These are phyloP conservation scores for Russula earlei DNA, from an alignment of 768 basidiomycete species.

Conservation along the genomic window DNA sequence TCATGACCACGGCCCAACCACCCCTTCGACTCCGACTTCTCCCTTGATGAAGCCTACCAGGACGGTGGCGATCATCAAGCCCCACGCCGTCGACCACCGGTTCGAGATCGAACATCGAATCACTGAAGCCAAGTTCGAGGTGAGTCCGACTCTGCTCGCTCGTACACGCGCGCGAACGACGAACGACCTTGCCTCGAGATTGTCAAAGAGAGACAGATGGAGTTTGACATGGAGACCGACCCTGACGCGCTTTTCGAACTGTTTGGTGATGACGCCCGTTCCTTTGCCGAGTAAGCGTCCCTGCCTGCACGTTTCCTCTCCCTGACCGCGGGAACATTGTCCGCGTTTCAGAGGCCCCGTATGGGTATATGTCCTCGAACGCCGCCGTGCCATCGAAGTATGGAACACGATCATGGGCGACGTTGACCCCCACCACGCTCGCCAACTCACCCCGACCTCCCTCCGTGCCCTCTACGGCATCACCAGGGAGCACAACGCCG, in stretches of 20 bases:
- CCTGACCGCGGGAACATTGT: background rate
- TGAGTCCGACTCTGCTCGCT: constrained; percentile 26
- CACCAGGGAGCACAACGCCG: constrained; percentile 44
- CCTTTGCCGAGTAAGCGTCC: constrained; percentile 55
- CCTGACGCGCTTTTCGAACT: constrained; percentile 71
- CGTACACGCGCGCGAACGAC: background rate
- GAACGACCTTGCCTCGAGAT: constrained; percentile 39
- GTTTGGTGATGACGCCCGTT: constrained; percentile 68
- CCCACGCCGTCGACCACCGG: constrained; percentile 59
- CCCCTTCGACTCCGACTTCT: constrained; percentile 10
- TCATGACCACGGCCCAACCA: background rate
- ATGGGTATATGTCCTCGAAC: constrained; percentile 88
- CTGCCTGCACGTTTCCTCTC: background rate
- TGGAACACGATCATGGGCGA: constrained; percentile 71
- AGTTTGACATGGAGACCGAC: constrained; percentile 76
- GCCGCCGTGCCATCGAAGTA: constrained; percentile 71
- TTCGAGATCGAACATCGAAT: constrained; percentile 77
- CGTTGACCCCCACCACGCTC: constrained; percentile 48
- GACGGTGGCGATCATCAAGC: constrained; percentile 80
- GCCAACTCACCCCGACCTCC: constrained; percentile 48
- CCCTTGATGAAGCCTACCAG: constrained; percentile 30
- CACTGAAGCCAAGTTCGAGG: constrained; percentile 76
- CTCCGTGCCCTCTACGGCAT: constrained; percentile 62
- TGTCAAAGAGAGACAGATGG: constrained; percentile 83
- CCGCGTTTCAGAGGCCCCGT: constrained; percentile 54